Evolutionary conservation across 1,284 basidiomycete species (phyloP), one percentile per base, ranked within the genome.

Genomic region (Kalmanozyma brasiliensis): DNA sequence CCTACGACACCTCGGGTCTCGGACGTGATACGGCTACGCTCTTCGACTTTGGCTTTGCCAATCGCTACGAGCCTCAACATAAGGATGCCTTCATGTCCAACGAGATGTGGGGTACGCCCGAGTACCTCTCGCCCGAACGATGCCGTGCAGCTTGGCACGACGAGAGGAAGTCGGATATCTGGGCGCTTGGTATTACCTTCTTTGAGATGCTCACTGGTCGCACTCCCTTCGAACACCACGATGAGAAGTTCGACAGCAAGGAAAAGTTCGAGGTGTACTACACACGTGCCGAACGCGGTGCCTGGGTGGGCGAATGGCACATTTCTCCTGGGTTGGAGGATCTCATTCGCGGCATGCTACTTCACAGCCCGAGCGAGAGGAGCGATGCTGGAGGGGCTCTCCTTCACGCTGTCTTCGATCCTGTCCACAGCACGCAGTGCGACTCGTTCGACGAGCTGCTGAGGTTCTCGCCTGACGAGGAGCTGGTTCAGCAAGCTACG

Each of bases 1-100:
- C 58, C 20, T 70, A 56, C 51, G 66, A 69, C 30, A 69, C 66
- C 14, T 52, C 60, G 0, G 66, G 68, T 3, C 55, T 62, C 3
- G 57, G 63, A 2, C 51, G 62, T 6, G 56, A 66, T 17, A 45
- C 26, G 4, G 51, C 59, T 22, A 59, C 68, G 7, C 51, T 66
- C 6, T 57, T 66, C 40, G 76, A 78, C 43, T 78, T 78, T 35
- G 76, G 76, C 23, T 78, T 78, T 36, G 76, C 76, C 24, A 65
- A 63, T 17, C 48, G 64, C n/a, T 76, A 78, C 32, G 61, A 73
- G 29, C 57, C 61, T n/a, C 26, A 52, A 30, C 34, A 52, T 8
- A 32, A 61, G 9, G 52, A 51, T 19, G 65, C 63, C 9, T 74
- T 76, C 58, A 49, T 64, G 53, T 66, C 67, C 22, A 49, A 40